These are phyloP conservation scores for Alopecurus myosuroides DNA, from an alignment of 176 grass and related monocot genomes.

Conservation along the genomic window DNA sequence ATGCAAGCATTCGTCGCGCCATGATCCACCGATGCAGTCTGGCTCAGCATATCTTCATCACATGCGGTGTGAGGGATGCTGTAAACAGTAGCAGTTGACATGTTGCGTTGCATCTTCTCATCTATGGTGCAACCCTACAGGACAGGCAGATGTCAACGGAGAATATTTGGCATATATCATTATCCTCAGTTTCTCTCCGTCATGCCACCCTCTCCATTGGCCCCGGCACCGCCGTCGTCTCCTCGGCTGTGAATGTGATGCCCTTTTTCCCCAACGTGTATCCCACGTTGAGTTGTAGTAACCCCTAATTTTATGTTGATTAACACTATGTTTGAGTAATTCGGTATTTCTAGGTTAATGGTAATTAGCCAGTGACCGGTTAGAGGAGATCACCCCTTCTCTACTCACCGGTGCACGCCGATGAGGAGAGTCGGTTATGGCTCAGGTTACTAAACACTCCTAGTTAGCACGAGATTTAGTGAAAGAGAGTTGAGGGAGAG, in stretches of 20 bases:
- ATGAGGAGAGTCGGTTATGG: too few relatives aligned
- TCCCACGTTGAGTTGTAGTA: not conserved
- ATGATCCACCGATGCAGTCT: not conserved
- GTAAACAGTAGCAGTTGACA: conserved; percentile 8
- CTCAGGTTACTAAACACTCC: too few relatives aligned
- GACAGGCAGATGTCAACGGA: conserved; percentile 1
- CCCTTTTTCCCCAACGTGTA: not conserved
- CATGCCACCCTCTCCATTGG: too few relatives aligned
- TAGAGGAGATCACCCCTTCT: not conserved
- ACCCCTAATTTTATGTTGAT: not conserved
- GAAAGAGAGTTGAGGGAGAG: too few relatives aligned
- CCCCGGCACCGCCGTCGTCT: too few relatives aligned
- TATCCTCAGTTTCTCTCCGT: conserved; percentile 7
- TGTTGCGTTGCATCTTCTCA: not conserved
- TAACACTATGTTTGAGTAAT: not conserved
- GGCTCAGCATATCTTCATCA: not conserved
- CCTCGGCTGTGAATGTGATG: too few relatives aligned
- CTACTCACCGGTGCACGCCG: too few relatives aligned
- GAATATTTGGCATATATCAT: conserved; percentile 33
- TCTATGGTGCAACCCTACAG: conserved; percentile 15
- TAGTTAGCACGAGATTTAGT: too few relatives aligned
- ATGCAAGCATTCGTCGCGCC: not conserved
- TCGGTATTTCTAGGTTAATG: not conserved
- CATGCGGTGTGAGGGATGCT: conserved; percentile 23
- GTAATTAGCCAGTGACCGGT: not conserved